Percentiles rank a stretch among this genome's conserved stretches.
Conservation (phyloP, 2,329 filamentous ascomycete species). For the Diaporthe sp. region DNA sequence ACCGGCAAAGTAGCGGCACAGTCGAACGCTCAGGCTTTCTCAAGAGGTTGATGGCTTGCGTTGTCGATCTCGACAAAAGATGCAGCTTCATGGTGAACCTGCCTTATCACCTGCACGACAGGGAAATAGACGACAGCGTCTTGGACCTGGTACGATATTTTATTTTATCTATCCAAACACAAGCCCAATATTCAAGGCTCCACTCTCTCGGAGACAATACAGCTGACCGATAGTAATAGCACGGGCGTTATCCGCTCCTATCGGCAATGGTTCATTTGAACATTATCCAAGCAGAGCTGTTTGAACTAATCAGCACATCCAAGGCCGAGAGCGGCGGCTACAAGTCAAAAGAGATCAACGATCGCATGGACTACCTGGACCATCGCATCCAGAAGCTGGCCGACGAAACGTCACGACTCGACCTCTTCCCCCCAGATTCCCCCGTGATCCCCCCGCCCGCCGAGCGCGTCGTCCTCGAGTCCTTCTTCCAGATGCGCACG, state of each 20-base stretch:
- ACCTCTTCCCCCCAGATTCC: background rate
- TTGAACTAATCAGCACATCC: background rate
- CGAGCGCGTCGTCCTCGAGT: background rate
- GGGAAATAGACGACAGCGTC: slow-evolving; percentile 8
- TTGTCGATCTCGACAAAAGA: slow-evolving; percentile 13
- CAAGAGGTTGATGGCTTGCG: slow-evolving; percentile 1
- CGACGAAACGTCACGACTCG: background rate
- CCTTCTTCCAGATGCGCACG: slow-evolving; percentile 20
- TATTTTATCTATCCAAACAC: no score
- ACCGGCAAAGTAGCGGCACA: background rate
- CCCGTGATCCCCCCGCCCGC: background rate
- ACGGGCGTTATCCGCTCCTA: background rate
- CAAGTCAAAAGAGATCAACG: slow-evolving; percentile 9
- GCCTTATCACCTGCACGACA: slow-evolving; percentile 4
- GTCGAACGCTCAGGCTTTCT: background rate
- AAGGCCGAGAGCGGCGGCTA: slow-evolving; percentile 1
- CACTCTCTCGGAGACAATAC: background rate
- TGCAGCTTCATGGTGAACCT: slow-evolving; percentile 12
- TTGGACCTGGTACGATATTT: background rate
- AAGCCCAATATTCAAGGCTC: background rate
- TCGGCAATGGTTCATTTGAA: slow-evolving; percentile 10
- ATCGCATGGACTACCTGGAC: slow-evolving; percentile 24
- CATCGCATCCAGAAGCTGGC: background rate
- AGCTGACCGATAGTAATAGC: background rate
- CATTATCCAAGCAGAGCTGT: slow-evolving; percentile 4